These are phyloP conservation scores for Thermomyces lanuginosus DNA, from an alignment of 2,329 filamentous ascomycete genomes.

Conservation along the genomic window DNA sequence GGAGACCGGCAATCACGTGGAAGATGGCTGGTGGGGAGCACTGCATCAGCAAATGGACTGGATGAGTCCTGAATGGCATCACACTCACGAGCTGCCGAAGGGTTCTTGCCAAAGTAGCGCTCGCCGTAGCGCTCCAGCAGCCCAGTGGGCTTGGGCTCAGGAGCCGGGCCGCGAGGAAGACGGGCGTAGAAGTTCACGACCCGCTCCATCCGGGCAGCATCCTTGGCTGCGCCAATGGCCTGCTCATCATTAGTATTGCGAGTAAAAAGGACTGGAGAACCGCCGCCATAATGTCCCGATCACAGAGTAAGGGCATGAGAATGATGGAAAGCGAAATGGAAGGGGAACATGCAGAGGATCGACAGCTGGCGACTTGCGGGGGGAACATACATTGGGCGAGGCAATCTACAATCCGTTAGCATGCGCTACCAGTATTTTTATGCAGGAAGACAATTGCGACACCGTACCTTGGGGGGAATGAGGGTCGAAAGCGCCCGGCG, in stretches of 20 bases:
- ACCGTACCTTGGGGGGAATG: constrained; percentile 88
- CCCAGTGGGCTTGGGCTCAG: constrained; percentile 65
- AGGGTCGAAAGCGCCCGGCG: constrained; percentile 92
- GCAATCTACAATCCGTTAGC: constrained; percentile 18
- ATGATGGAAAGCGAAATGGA: constrained; percentile 1
- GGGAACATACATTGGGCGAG: constrained; percentile 26
- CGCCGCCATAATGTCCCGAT: too few relatives aligned
- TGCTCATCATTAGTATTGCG: constrained; percentile 36
- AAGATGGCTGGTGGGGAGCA: constrained; percentile 51
- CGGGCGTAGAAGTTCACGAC: constrained; percentile 98
- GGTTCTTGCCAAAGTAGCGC: constrained; percentile 86
- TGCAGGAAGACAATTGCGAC: neutral
- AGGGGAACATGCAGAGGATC: constrained; percentile 1
- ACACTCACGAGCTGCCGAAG: constrained; percentile 68
- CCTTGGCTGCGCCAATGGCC: constrained; percentile 87
- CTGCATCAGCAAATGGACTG: constrained; percentile 2
- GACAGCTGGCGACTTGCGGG: constrained; percentile 13
- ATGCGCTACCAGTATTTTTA: neutral
- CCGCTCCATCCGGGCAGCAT: constrained; percentile 94
- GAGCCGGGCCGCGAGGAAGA: constrained; percentile 81
- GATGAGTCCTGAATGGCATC: constrained; percentile 1
- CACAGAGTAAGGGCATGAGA: neutral
- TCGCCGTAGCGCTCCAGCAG: constrained; percentile 74
- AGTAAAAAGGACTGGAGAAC: too few relatives aligned
- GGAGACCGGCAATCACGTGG: constrained; percentile 63